Base-by-base conservation (phyloP, 2,329 filamentous ascomycete species). In the Colletotrichum tanaceti region DNA sequence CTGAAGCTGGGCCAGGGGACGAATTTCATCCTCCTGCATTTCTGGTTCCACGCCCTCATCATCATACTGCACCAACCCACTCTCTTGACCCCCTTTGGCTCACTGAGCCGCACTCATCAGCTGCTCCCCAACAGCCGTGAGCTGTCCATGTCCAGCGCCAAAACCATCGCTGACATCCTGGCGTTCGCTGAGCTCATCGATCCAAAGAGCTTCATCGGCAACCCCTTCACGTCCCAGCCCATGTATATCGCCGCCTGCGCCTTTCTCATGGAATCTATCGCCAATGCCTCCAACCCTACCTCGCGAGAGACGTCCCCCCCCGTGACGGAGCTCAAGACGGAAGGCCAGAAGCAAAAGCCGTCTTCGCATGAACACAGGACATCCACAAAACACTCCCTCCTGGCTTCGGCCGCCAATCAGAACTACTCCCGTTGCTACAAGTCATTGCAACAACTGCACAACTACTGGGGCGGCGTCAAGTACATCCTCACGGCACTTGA, bases 241-340 rank as follows among this genome's bases (percentile, higher is more conserved):
- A 97, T 97, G 75, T 97, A 97, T 73, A 95, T 97, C 69, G 93
- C 93, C 0, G 93, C 93, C 0, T 97, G 93, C 75, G 93, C 93
- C 0, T 97, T 97, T 73, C 81, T 97, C 18, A 93, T 93, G 81
- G 93, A 97, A 76, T 93, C 92, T 5, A 90, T 89, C 4, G 87
- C 91, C 16, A 90, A 89, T 70, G 90, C 90, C 24, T 91, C 91
- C 0, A 88, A 90, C 66, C 84, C 89, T 22, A 77, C 90, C 35
- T 92, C 91, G 0, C 84, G 89, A 62, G 87, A 89, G 43, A 76
- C 81, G 1, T 87, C 86, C 0, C 87, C 87, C 1, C 81, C 83
- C 2, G 28, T 32, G 0, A 71, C 71, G 5, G 77, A 77, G 14
- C 55, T 58, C 11, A 80, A 75, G 43, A 63, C 14, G 7, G 67